These are phyloP conservation scores for Nothomitra cinnamomea DNA, from an alignment of 2,329 filamentous ascomycete species.

Conservation along the genomic window DNA sequence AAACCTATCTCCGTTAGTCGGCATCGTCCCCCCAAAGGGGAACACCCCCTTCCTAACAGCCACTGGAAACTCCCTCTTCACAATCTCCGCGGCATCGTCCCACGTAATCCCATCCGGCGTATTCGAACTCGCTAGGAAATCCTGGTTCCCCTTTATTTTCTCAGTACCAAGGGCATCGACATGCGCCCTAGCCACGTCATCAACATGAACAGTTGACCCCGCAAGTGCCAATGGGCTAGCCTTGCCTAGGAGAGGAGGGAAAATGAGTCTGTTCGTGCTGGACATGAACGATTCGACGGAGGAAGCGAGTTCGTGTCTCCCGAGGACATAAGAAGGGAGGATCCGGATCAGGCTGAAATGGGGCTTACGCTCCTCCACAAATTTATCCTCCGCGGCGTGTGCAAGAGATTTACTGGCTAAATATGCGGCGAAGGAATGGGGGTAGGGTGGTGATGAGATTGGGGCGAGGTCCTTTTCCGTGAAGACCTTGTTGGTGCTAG, in stretches of 20 bases:
- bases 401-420: constrained; percentile 12
- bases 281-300: neutral
- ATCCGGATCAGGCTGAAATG: constrained; percentile 35
- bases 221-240: no score
- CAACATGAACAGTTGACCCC: neutral
- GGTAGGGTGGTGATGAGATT: constrained; percentile 21
- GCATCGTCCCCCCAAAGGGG: neutral
- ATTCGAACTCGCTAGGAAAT: neutral
- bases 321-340: constrained; percentile 38
- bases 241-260: neutral
- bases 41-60: neutral
- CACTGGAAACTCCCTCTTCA: neutral
- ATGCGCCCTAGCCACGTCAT: constrained; percentile 2
- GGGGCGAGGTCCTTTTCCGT: constrained; percentile 33
- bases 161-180: neutral
- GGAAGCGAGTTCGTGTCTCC: constrained; percentile 19
- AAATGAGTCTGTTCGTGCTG: neutral
- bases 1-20: neutral
- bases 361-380: constrained; percentile 11
- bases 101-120: neutral
- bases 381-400: constrained; percentile 15
- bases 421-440: constrained; percentile 8
- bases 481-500: constrained; percentile 10
- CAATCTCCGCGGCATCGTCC: neutral
- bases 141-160: neutral